Base-by-base conservation (phyloP, 2,329 filamentous ascomycete genomes). In the Aureobasidium sp. region DNA sequence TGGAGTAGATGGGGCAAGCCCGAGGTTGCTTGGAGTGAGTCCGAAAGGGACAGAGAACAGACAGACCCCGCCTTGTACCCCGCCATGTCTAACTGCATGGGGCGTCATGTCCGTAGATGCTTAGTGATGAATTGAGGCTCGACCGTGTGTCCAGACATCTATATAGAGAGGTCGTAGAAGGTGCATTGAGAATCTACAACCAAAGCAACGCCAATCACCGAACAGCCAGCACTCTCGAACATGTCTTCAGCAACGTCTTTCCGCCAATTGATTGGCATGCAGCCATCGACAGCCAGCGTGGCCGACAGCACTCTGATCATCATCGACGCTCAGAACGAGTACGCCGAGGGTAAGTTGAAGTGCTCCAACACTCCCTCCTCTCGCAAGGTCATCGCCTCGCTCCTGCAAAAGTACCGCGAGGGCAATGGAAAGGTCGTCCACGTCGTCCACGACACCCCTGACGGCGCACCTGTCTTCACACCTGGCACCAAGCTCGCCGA, bases 261-360 rank as follows among this genome's bases (percentile, higher is more conserved):
- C 74, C 81, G 83, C 62, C 63, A 74, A 17, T 73, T 84, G 62
- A 68, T 87, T 60, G 85, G 85, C 62, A 74, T 80, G 14, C 69
- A 76, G 11, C 78, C 79, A 27, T 83, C 82, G 15, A 82, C 80
- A 0, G 85, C 85, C 8, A 81, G 82, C 0, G 74, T 80, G 0
- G 70, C 72, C 47, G 84, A 88, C 73, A 84, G 81, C 65, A 80
- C 81, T 1, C 78, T 89, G 48, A 73, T 89, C 67, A 87, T 89
- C 72, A 85, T 88, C 68, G 85, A 65, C 49, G 86, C 86, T 1
- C 86, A 89, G 68, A 88, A 88, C 69, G 86, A 89, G 73, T 88
- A 86, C 65, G 81, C 81, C 12, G 72, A 77, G 2, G 86, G 86
- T 50, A 74, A 78, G 5, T 78, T 89, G 0, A 77, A 79, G 24